phyloP scores from a whole-genome alignment of 225 moss, liverwort and hornwort species.

The Sphagnum tenellum region DNA sequence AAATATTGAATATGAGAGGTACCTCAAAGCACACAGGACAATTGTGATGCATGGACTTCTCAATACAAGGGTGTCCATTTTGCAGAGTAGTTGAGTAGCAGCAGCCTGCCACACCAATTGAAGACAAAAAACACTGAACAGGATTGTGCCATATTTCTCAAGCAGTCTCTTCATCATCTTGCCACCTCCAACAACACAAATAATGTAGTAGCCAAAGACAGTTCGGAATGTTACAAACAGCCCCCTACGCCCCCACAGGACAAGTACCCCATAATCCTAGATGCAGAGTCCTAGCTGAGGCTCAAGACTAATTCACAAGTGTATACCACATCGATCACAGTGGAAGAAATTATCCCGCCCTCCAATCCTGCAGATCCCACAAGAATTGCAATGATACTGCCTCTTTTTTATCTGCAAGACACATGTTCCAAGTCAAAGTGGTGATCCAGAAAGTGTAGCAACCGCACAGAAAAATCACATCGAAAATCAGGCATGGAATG shows the following conservation, averaged over 20 bases:
- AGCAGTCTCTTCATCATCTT: not conserved
- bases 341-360: slow-evolving; percentile 90
- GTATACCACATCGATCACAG: slow-evolving; percentile 73
- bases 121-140: no score
- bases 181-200: slow-evolving; percentile 1
- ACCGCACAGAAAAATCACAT: no score
- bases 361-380: slow-evolving; percentile 95
- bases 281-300: no score
- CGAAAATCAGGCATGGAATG: no score
- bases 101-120: slow-evolving; percentile 23
- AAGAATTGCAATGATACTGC: slow-evolving; percentile 84
- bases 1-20: not conserved
- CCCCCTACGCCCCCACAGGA: slow-evolving; percentile 12
- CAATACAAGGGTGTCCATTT: slow-evolving; percentile 73
- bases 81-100: slow-evolving; percentile 60
- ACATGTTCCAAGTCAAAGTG: not conserved
- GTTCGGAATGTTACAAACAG: slow-evolving; percentile 25
- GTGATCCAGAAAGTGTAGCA: no score
- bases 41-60: slow-evolving; percentile 97
- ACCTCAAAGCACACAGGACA: slow-evolving; percentile 97
- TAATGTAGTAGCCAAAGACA: slow-evolving; percentile 23
- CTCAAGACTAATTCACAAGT: slow-evolving; percentile 31
- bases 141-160: no score
- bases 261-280: no score
- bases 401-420: slow-evolving; percentile 50